Evolutionary conservation across 139 green algal genomes (phyloP).

Genomic region (Choricystis sp.): DNA sequence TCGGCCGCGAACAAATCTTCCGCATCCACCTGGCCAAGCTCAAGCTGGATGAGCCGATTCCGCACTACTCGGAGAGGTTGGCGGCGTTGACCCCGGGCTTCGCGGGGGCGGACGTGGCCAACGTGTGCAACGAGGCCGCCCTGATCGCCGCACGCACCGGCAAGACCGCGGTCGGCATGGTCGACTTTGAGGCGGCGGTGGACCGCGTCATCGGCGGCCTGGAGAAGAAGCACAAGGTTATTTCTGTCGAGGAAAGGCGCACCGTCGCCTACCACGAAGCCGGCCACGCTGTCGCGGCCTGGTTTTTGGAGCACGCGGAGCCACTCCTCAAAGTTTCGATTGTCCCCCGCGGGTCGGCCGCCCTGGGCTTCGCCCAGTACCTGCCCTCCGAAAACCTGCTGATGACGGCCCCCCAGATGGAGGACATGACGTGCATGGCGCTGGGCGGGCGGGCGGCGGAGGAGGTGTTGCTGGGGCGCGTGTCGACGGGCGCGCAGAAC

Average conservation of each 20-base stretch:
- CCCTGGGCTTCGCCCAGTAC: conserved; percentile 98
- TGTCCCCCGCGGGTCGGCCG: conserved; percentile 82
- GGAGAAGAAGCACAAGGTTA: conserved; percentile 99
- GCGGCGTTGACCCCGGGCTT: conserved; percentile 89
- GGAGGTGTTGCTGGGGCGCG: conserved; percentile 84
- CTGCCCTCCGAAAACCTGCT: conserved; percentile 96
- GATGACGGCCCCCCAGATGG: conserved; percentile 84
- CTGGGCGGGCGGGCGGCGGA: conserved; percentile 89
- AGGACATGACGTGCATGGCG: conserved; percentile 86
- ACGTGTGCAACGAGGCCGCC: conserved; percentile 95
- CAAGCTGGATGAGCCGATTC: conserved; percentile 57
- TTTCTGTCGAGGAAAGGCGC: conserved; percentile 66
- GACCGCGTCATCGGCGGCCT: conserved; percentile 95
- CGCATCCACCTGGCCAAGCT: conserved; percentile 67
- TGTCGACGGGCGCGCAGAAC: conserved; percentile 94
- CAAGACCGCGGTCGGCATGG: conserved; percentile 40
- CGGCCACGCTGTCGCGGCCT: conserved; percentile 87
- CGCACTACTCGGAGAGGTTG: conserved; percentile 73
- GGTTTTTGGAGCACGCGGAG: conserved; percentile 95
- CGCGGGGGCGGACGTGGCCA: conserved; percentile 96
- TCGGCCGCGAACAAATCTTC: conserved; percentile 94
- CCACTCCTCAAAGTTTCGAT: conserved; percentile 97
- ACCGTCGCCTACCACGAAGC: conserved; percentile 98
- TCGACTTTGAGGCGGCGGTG: conserved; percentile 87
- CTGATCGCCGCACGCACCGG: conserved; percentile 69